phyloP scores from a whole-genome alignment of 345 rosid species.

The Punica granatum region DNA sequence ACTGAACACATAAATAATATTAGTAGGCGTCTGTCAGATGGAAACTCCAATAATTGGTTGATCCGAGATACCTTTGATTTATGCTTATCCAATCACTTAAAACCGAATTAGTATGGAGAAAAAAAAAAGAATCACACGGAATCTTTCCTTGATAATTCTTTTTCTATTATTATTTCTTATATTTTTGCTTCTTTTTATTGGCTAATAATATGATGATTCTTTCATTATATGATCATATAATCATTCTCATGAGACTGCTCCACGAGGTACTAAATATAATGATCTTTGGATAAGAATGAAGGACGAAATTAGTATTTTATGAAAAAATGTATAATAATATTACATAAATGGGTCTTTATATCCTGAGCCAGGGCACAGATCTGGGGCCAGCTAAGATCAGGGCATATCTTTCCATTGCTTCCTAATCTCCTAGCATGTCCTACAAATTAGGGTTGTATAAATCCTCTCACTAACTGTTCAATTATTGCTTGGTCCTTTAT shows the following conservation, averaged over 20 bases:
- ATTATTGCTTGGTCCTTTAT: background rate
- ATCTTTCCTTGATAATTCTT: no score
- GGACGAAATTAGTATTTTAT: no score
- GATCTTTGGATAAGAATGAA: no score
- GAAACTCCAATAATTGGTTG: background rate
- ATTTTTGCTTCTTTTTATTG: no score
- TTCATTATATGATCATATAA: no score
- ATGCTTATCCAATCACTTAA: background rate
- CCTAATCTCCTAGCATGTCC: conserved; percentile 8
- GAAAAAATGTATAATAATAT: no score
- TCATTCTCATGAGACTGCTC: no score
- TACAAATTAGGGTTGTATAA: background rate
- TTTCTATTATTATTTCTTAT: no score
- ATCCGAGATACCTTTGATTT: background rate
- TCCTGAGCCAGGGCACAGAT: background rate
- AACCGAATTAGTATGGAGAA: no score
- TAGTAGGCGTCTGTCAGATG: background rate
- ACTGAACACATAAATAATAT: no score
- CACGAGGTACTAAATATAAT: no score
- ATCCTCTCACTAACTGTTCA: background rate
- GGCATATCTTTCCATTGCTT: background rate
- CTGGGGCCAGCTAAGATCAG: conserved; percentile 1
- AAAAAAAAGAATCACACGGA: background rate
- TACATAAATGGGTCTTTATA: background rate
- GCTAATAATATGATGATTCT: no score